A percentile compares a stretch with the other conserved stretches of the same genome.
Conservation (phyloP, 805 yeast species). For the Naumovozyma castellii region DNA sequence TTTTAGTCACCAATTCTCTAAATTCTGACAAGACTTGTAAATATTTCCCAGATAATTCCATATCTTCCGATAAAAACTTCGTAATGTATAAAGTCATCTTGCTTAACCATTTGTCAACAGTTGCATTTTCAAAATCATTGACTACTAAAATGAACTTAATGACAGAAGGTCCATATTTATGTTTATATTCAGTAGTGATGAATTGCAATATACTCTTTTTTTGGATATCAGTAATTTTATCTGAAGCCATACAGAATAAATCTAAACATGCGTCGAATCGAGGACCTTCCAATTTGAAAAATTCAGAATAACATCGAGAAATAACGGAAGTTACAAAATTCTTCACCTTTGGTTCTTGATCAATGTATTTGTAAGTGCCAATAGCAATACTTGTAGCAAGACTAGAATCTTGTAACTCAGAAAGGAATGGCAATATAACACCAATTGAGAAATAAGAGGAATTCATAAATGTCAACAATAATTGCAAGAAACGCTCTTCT, state of each 20-base stretch:
- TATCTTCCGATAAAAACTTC: conserved; percentile 49
- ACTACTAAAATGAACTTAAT: conserved; percentile 18
- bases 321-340: conserved; percentile 8
- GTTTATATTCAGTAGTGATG: conserved; percentile 18
- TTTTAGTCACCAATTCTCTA: conserved; percentile 23
- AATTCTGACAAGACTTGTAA: conserved; percentile 28
- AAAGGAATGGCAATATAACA: conserved; percentile 5
- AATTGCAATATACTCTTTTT: conserved; percentile 19
- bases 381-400: conserved; percentile 24
- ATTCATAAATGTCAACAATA: conserved; percentile 9
- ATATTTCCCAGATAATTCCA: conserved; percentile 22
- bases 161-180: conserved; percentile 27
- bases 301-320: not conserved
- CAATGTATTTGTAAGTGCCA: conserved; percentile 10
- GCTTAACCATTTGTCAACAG: conserved; percentile 41
- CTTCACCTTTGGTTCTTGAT: conserved; percentile 6
- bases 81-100: conserved; percentile 53
- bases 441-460: conserved; percentile 7
- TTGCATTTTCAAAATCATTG: conserved; percentile 11
- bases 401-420: conserved; percentile 8
- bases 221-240: conserved; percentile 15
- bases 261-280: conserved; percentile 8
- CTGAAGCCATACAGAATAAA: conserved; percentile 6
- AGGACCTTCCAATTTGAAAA: not conserved
- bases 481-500: conserved; percentile 1